phyloP scores from a whole-genome alignment of 179 eudicot species.

The Beta corolliflora region DNA sequence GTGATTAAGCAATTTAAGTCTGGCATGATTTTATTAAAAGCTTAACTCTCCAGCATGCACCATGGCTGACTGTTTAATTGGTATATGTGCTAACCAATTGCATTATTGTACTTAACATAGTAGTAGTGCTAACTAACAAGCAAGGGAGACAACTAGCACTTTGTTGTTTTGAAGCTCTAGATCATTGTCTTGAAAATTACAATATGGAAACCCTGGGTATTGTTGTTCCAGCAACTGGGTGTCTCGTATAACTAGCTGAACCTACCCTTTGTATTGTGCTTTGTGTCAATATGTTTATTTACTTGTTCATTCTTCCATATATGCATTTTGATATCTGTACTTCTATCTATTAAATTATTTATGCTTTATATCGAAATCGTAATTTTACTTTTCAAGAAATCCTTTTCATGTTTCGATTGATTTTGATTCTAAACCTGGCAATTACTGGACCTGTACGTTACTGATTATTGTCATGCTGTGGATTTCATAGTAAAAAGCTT shows the following conservation, averaged over 20 bases:
- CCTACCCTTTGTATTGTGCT: conserved; percentile 32
- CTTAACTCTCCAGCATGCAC: conserved; percentile 33
- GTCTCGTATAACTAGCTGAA: conserved; percentile 20
- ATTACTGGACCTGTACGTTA: background rate
- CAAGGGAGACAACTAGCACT: conserved; percentile 31
- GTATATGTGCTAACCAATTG: conserved; percentile 19
- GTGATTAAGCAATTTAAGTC: conserved; percentile 19
- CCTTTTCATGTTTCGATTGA: conserved; percentile 10
- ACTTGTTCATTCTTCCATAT: conserved; percentile 4
- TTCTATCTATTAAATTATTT: background rate
- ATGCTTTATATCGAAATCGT: conserved; percentile 1
- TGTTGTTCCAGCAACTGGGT: conserved; percentile 28
- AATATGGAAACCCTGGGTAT: conserved; percentile 34
- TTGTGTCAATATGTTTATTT: conserved; percentile 22
- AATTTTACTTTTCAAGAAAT: background rate
- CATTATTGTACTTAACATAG: conserved; percentile 25
- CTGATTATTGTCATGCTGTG: conserved; percentile 1
- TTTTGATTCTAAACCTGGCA: background rate
- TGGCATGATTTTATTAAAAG: conserved; percentile 41
- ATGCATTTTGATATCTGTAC: background rate
- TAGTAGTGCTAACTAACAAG: conserved; percentile 12
- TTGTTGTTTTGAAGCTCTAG: conserved; percentile 36
- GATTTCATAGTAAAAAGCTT: background rate
- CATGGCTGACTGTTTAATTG: conserved; percentile 17
- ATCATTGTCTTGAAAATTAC: conserved; percentile 31